phyloP scores from a whole-genome alignment of 2,329 filamentous ascomycete species.

The Beauveria sp. region DNA sequence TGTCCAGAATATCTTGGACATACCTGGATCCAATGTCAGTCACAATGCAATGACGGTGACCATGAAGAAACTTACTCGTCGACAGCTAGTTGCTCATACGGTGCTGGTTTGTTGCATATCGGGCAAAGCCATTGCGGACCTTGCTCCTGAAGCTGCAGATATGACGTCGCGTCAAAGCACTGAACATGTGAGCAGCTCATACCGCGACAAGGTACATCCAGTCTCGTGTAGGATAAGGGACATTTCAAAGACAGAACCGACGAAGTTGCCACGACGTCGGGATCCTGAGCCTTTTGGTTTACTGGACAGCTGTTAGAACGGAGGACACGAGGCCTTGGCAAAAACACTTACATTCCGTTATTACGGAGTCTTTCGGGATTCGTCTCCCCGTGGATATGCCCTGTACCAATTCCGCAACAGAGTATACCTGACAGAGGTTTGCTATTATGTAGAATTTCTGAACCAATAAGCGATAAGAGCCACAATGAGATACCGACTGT shows the following conservation, averaged over 20 bases:
- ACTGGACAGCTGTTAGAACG: constrained; percentile 43
- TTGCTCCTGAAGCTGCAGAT: constrained; percentile 90
- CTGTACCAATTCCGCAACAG: constrained; percentile 63
- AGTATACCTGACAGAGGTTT: constrained; percentile 66
- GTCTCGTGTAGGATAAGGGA: constrained; percentile 77
- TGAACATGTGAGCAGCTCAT: constrained; percentile 79
- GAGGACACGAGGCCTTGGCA: neutral
- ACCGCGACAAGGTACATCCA: constrained; percentile 73
- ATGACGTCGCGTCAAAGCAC: constrained; percentile 90
- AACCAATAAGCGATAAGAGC: neutral
- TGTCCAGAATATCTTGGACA: constrained; percentile 76
- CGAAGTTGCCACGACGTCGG: constrained; percentile 84
- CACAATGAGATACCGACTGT: constrained; percentile 16
- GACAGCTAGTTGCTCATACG: constrained; percentile 75
- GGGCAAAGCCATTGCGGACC: constrained; percentile 96
- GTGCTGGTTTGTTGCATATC: constrained; percentile 76
- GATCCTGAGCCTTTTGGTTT: constrained; percentile 71
- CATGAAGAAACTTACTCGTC: constrained; percentile 59
- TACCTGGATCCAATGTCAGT: constrained; percentile 46
- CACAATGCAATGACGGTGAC: neutral
- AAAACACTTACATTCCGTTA: constrained; percentile 65
- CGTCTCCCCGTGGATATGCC: constrained; percentile 58
- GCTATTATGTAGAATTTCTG: constrained; percentile 67
- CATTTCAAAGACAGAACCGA: constrained; percentile 88
- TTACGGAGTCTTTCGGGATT: constrained; percentile 73